Evolutionary conservation across 2,329 filamentous ascomycete genomes (phyloP).

Genomic region (Penicillium capsulatum): DNA sequence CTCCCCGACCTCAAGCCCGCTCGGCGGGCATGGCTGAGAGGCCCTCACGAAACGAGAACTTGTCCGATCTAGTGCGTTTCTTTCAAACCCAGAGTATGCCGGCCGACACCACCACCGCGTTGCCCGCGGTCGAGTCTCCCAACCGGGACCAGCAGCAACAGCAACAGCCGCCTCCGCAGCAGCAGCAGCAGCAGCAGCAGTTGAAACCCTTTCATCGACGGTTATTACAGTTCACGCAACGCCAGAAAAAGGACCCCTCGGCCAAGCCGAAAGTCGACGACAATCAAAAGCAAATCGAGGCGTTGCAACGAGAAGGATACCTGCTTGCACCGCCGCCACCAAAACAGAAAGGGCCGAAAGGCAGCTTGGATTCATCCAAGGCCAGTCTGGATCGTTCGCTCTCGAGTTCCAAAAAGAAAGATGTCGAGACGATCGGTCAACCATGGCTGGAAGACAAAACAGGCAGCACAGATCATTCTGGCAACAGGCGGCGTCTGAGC

Average conservation of each 20-base stretch:
- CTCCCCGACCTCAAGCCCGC: conserved; percentile 23
- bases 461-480: conserved; percentile 12
- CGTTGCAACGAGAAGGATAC: conserved; percentile 30
- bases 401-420: conserved; percentile 30
- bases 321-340: conserved; percentile 20
- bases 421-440: conserved; percentile 37
- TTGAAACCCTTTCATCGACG: conserved; percentile 32
- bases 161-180: not conserved
- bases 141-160: conserved; percentile 3
- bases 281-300: conserved; percentile 25
- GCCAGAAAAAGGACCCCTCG: conserved; percentile 26
- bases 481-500: conserved; percentile 21
- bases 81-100: conserved; percentile 31
- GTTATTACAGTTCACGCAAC: conserved; percentile 33
- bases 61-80: conserved; percentile 36
- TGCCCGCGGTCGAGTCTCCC: conserved; percentile 23
- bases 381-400: conserved; percentile 11
- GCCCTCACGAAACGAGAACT: conserved; percentile 29
- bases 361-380: conserved; percentile 4
- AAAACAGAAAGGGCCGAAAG: not conserved
- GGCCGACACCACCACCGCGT: conserved; percentile 25
- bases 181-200: conserved; percentile 11
- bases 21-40: conserved; percentile 31
- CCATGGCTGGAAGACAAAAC: conserved; percentile 35
- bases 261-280: conserved; percentile 25